phyloP scores from a whole-genome alignment of 257 asterid species.

The Solanum arcanum region DNA sequence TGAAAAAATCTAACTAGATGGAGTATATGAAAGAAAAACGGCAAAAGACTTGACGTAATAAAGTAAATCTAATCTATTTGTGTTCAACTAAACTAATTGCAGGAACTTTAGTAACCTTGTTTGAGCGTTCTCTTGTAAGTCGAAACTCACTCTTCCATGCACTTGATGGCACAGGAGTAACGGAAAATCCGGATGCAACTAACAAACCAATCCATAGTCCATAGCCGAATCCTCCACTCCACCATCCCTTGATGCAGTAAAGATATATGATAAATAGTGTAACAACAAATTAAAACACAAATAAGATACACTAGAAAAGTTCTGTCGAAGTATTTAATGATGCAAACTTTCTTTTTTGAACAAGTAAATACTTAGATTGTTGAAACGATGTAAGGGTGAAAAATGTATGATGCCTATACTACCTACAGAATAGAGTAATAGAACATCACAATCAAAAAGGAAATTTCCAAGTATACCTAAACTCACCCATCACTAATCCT shows the following conservation, averaged over 20 bases:
- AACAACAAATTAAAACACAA: background rate
- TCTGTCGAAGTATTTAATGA: background rate
- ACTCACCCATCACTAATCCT: background rate
- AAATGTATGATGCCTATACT: background rate
- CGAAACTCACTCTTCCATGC: conserved; percentile 67
- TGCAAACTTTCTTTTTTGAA: background rate
- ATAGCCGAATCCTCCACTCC: conserved; percentile 88
- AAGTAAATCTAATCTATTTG: background rate
- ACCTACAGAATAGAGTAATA: background rate
- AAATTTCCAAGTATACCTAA: background rate
- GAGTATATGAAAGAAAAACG: background rate
- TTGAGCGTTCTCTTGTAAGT: conserved; percentile 40
- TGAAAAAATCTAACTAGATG: background rate
- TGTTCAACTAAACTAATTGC: background rate
- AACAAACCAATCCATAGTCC: conserved; percentile 79
- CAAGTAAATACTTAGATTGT: background rate
- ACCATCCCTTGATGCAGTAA: conserved; percentile 64
- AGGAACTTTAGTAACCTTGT: conserved; percentile 40
- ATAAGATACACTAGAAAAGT: background rate
- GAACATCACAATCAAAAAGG: background rate
- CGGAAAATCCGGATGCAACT: conserved; percentile 80
- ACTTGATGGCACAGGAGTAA: conserved; percentile 64
- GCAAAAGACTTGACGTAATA: background rate
- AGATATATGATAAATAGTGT: background rate
- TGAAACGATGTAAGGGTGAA: background rate